Conservation (phyloP, 768 basidiomycete genomes). For the Pisolithus sp. region DNA sequence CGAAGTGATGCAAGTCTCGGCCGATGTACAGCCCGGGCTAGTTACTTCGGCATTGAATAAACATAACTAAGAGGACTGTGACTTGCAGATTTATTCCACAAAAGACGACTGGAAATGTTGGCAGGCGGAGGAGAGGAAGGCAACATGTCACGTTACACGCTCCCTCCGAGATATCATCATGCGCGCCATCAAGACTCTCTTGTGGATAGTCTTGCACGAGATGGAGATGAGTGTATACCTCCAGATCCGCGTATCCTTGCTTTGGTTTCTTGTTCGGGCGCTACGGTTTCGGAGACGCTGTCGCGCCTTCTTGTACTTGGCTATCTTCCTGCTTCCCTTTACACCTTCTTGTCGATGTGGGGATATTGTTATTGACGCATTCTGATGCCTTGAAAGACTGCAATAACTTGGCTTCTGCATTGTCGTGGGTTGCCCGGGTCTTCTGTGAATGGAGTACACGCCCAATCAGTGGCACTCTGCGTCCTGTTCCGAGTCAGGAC, state of each 20-base stretch:
- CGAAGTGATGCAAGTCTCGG: slow-evolving; percentile 74
- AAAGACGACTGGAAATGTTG: slow-evolving; percentile 58
- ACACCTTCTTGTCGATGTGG: no score
- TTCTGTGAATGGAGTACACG: no score
- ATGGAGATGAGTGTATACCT: slow-evolving; percentile 45
- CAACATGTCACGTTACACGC: slow-evolving; percentile 10
- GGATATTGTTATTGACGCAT: no score
- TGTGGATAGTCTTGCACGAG: slow-evolving; percentile 47
- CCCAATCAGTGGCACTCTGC: no score
- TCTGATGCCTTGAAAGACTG: no score
- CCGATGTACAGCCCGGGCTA: slow-evolving; percentile 66
- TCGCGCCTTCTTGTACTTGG: no score
- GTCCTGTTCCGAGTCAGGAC: no score
- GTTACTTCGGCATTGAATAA: background rate
- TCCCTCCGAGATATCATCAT: no score
- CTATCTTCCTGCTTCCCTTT: no score
- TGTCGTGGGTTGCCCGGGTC: no score
- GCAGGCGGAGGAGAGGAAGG: background rate
- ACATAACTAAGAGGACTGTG: background rate
- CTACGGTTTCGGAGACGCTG: background rate
- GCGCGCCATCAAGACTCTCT: slow-evolving; percentile 49
- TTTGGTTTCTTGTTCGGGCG: slow-evolving; percentile 26
- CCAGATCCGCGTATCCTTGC: slow-evolving; percentile 45
- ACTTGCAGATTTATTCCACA: slow-evolving; percentile 82
- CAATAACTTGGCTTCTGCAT: no score